Evolutionary conservation across 352 stramenopile genomes (phyloP).

Genomic region (Phytophthora sansomeana): DNA sequence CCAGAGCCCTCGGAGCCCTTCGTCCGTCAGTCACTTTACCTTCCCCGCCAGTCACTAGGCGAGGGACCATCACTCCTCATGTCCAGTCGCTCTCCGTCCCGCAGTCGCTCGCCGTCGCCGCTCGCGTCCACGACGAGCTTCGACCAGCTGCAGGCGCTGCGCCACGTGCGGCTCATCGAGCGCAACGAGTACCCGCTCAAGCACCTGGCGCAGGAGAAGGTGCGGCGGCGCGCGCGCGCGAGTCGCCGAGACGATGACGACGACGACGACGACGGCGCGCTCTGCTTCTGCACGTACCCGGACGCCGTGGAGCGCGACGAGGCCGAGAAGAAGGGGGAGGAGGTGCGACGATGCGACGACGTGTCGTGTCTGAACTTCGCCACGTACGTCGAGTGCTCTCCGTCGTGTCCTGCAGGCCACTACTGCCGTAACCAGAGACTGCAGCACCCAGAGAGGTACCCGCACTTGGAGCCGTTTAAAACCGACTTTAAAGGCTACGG

Average conservation of each 20-base stretch:
- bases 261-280: slow-evolving; percentile 49
- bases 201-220: slow-evolving; percentile 54
- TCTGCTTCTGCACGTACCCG: slow-evolving; percentile 71
- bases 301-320: slow-evolving; percentile 47
- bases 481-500: slow-evolving; percentile 89
- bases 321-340: slow-evolving; percentile 9
- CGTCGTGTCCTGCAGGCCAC: slow-evolving; percentile 52
- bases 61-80: slow-evolving; percentile 16
- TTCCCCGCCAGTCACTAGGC: too few species aligned
- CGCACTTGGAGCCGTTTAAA: slow-evolving; percentile 75
- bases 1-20: too few species aligned
- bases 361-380: slow-evolving; percentile 91
- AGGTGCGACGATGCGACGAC: slow-evolving; percentile 67
- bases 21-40: too few species aligned
- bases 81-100: slow-evolving; percentile 8
- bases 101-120: not conserved
- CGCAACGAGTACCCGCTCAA: slow-evolving; percentile 80
- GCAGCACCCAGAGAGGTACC: slow-evolving; percentile 74
- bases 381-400: slow-evolving; percentile 84
- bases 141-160: slow-evolving; percentile 76
- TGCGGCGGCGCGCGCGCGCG: slow-evolving; percentile 39
- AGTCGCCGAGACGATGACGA: slow-evolving; percentile 51
- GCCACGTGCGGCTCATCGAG: slow-evolving; percentile 65
- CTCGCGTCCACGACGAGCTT: slow-evolving; percentile 41
- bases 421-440: slow-evolving; percentile 81